Conservation (phyloP, 2,329 filamentous ascomycete species). For the Gremmenia infestans region DNA sequence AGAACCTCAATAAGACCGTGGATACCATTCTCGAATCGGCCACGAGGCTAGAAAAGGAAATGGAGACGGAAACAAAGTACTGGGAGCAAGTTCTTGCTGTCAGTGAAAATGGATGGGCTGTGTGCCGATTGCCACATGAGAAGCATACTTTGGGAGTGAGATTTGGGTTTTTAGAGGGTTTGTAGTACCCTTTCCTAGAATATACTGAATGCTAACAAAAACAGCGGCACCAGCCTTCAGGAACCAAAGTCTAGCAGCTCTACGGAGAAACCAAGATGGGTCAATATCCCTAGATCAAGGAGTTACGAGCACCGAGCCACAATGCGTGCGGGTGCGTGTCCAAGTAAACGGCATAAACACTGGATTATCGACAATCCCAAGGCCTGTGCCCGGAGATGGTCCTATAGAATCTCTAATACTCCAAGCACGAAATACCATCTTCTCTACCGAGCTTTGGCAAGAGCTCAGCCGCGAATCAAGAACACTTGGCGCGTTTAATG, state of each 20-base stretch:
- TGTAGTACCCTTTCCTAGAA: background rate
- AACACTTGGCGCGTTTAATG: conserved; percentile 62
- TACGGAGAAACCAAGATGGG: conserved; percentile 71
- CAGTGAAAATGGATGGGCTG: conserved; percentile 78
- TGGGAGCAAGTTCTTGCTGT: conserved; percentile 84
- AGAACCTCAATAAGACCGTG: conserved; percentile 69
- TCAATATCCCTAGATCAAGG: conserved; percentile 66
- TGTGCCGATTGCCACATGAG: conserved; percentile 72
- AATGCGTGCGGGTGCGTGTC: conserved; percentile 64
- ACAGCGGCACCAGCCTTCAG: conserved; percentile 53
- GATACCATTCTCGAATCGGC: conserved; percentile 70
- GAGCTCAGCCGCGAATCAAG: conserved; percentile 82
- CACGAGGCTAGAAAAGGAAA: conserved; percentile 67
- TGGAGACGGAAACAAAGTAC: conserved; percentile 75
- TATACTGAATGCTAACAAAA: conserved; percentile 26
- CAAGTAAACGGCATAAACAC: conserved; percentile 51
- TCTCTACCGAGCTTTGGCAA: conserved; percentile 83
- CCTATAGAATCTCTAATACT: conserved; percentile 64
- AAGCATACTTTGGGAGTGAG: conserved; percentile 73
- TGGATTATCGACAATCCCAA: conserved; percentile 50
- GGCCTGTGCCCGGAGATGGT: conserved; percentile 50
- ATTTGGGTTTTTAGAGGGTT: conserved; percentile 75
- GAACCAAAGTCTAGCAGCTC: conserved; percentile 71
- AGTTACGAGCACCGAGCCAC: conserved; percentile 42
- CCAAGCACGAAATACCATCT: conserved; percentile 72